Evolutionary conservation across 164 flowering plant genomes (phyloP).

Genomic region (Vitis riparia): DNA sequence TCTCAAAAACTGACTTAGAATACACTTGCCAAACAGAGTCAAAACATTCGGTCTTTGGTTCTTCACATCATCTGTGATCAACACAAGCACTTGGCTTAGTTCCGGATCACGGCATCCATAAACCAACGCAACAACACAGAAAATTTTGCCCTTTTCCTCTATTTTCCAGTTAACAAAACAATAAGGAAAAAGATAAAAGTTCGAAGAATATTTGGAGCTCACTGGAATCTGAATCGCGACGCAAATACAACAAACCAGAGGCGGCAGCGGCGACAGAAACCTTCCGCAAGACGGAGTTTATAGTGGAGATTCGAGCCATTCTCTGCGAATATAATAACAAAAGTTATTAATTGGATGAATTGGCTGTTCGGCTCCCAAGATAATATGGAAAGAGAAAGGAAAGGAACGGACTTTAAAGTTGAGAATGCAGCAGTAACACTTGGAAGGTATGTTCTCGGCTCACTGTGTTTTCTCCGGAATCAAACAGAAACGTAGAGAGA

Average conservation of each 20-base stretch:
- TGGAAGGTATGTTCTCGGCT: no score
- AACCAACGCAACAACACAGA: no score
- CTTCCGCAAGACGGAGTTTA: constrained; percentile 1
- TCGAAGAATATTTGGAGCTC: constrained; percentile 2
- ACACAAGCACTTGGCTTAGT: not conserved
- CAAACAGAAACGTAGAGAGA: no score
- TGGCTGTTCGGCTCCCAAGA: no score
- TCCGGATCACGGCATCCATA: no score
- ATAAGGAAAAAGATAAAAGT: not conserved
- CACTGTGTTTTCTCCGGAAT: no score
- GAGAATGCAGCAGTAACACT: no score
- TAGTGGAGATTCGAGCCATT: not conserved
- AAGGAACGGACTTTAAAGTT: no score
- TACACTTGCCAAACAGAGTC: not conserved
- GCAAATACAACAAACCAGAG: constrained; percentile 16
- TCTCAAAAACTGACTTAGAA: not conserved
- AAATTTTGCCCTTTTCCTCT: not conserved
- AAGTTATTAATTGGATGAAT: no score
- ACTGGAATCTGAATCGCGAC: constrained; percentile 12
- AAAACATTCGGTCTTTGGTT: not conserved
- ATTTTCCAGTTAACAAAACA: not conserved
- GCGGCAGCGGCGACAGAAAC: constrained; percentile 21
- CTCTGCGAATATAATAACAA: constrained; percentile 2
- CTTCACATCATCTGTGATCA: not conserved
- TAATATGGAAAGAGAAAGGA: no score